Evolutionary conservation across 1,284 basidiomycete species (phyloP).

Genomic region (Sporisorium scitamineum): DNA sequence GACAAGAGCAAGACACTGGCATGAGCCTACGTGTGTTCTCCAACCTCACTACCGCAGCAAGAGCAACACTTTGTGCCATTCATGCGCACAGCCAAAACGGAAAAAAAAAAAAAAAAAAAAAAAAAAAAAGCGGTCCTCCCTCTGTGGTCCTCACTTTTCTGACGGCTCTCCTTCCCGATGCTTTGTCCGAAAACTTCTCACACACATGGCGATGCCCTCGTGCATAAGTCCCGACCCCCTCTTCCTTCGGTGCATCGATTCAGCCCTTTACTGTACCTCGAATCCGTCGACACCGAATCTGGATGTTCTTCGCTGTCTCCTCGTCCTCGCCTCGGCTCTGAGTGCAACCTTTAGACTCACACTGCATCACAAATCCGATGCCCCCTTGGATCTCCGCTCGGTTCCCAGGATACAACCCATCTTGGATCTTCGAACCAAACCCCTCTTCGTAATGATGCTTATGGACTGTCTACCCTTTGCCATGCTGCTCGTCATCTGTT

Average conservation of each 20-base stretch:
- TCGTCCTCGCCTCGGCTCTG: conserved; percentile 12
- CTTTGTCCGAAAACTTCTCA: neutral
- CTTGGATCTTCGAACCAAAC: neutral
- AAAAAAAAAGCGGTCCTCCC: neutral
- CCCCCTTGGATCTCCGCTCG: conserved; percentile 14
- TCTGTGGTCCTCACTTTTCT: neutral
- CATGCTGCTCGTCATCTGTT: neutral
- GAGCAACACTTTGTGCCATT: neutral
- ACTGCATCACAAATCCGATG: conserved; percentile 17
- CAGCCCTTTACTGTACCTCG: neutral
- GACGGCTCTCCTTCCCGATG: neutral
- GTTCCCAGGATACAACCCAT: neutral
- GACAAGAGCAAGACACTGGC: neutral
- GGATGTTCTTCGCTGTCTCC: conserved; percentile 1
- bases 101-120: no score
- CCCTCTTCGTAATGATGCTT: neutral
- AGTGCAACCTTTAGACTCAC: conserved; percentile 26
- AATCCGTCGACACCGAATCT: conserved; percentile 1
- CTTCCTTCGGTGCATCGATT: neutral
- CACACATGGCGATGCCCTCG: conserved; percentile 5
- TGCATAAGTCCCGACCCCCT: conserved; percentile 9
- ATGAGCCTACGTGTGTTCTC: no score
- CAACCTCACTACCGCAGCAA: no score
- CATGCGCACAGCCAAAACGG: neutral
- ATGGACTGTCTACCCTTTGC: neutral